These are phyloP conservation scores for Mortierella sp. DNA, from an alignment of 371 early-diverging fungal genomes.

Conservation along the genomic window DNA sequence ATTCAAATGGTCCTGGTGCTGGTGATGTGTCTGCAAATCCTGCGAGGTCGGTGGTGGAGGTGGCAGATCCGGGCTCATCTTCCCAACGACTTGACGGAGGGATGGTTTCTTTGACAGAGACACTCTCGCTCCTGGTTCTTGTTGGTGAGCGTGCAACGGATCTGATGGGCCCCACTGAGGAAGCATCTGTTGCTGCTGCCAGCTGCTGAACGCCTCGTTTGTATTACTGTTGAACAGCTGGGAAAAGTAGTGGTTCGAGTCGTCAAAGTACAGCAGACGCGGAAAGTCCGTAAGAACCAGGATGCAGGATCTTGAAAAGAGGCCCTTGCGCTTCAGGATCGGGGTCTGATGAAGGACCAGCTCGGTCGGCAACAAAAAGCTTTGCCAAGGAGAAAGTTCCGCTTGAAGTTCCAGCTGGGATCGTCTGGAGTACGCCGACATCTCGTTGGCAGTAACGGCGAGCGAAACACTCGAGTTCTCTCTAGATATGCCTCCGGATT, in stretches of 20 bases:
- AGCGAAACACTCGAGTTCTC: conserved; percentile 40
- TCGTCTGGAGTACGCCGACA: conserved; percentile 44
- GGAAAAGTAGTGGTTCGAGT: conserved; percentile 56
- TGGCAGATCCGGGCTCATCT: conserved; percentile 3
- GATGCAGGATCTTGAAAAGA: conserved; percentile 72
- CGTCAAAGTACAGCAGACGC: conserved; percentile 77
- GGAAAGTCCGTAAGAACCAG: conserved; percentile 81
- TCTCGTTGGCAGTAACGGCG: conserved; percentile 55
- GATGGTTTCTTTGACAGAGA: not conserved
- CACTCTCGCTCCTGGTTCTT: not conserved
- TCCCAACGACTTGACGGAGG: not conserved
- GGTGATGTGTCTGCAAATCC: conserved; percentile 27
- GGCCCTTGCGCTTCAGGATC: conserved; percentile 71
- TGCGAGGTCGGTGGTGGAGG: conserved; percentile 18
- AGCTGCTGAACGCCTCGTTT: conserved; percentile 32
- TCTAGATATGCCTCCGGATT: conserved; percentile 9
- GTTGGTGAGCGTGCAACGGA: conserved; percentile 1
- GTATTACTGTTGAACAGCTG: conserved; percentile 50
- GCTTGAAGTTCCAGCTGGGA: conserved; percentile 37
- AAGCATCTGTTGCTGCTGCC: conserved; percentile 38
- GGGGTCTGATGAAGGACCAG: conserved; percentile 72
- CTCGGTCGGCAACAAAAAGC: conserved; percentile 71
- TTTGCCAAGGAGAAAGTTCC: conserved; percentile 45
- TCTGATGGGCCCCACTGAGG: conserved; percentile 26
- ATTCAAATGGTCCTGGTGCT: conserved; percentile 30